Base-by-base conservation (phyloP, 106 monocot species). In the Ottelia alismoides region DNA sequence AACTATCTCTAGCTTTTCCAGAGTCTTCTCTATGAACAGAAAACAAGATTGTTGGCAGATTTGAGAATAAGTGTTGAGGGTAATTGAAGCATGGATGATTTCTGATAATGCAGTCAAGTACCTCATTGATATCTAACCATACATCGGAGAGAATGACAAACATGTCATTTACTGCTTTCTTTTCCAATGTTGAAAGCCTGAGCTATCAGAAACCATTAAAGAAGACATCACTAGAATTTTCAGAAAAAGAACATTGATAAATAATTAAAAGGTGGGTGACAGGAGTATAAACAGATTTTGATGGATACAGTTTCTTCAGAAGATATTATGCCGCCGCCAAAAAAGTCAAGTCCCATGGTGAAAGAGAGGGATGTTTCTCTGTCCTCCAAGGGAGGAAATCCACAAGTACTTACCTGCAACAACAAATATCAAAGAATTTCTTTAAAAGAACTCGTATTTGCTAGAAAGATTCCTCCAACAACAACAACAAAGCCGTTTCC, bases 91-190 rank as follows among this genome's bases (percentile, higher is more conserved):
- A 25, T 28, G 20, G n/a, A n/a, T n/a, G n/a, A n/a, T n/a, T n/a
- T n/a, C n/a, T n/a, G n/a, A n/a, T n/a, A n/a, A n/a, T n/a, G 23
- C 7, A 35, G 52, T 49, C 5, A 55, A 53, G 49, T 79, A 98
- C 98, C 98, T 98, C 85, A 58, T 82, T 66, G 48, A 69, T 79
- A 59, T 98, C 98, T 61, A 98, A 55, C 89, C 98, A 98, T 43
- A 90, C 85, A 80, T 98, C 89, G 27, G 98, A 98, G 58, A 98
- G 82, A 30, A 98, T 66, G 4, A 98, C 98, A 80, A 98, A 98
- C 98, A 90, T 98, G 51, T 98, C 89, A 75, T 98, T 85, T 22
- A 90, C 82, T 12, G 98, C 79, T 54, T 82, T 90, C 75, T 98
- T 85, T 55, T 98, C 96, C 47, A 85, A 48, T 26, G 22, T 54